Percentiles rank a stretch among this genome's conserved stretches.
These are phyloP conservation scores for Colletotrichum falcatum DNA, from an alignment of 2,329 filamentous ascomycete genomes.

Conservation along the genomic window DNA sequence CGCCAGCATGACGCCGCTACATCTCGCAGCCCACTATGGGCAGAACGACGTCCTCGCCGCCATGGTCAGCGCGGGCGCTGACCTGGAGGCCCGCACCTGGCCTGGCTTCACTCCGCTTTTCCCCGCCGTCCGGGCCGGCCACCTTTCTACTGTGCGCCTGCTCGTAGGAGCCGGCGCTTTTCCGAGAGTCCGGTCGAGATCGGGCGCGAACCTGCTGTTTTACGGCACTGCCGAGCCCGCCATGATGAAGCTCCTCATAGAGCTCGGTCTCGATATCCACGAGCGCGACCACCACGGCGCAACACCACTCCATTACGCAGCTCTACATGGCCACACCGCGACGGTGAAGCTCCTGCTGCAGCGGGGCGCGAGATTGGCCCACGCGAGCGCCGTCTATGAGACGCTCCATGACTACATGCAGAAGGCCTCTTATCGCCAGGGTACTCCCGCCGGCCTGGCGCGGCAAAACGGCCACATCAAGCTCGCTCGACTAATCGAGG, in stretches of 20 bases:
- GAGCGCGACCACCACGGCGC: conserved; percentile 44
- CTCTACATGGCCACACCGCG: conserved; percentile 42
- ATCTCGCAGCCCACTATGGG: conserved; percentile 47
- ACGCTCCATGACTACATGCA: conserved; percentile 40
- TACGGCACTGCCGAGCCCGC: conserved; percentile 39
- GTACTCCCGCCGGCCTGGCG: conserved; percentile 44
- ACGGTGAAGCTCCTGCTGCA: conserved; percentile 47
- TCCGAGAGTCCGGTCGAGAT: conserved; percentile 38
- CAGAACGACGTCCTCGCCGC: conserved; percentile 44
- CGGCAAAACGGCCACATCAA: conserved; percentile 42
- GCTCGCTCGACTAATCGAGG: conserved; percentile 40
- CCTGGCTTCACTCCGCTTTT: conserved; percentile 46
- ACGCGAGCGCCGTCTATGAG: conserved; percentile 44
- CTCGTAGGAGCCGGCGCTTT: conserved; percentile 45
- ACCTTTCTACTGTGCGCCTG: conserved; percentile 43
- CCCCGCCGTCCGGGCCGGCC: conserved; percentile 45
- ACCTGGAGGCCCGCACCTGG: conserved; percentile 44
- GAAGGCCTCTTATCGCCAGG: conserved; percentile 43
- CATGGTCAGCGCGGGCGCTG: conserved; percentile 43
- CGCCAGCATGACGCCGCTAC: conserved; percentile 47
- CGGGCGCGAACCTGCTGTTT: conserved; percentile 43
- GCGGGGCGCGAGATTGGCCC: conserved; percentile 40
- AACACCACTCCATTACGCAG: conserved; percentile 46
- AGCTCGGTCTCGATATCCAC: conserved; percentile 42
- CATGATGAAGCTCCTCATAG: conserved; percentile 43